Conservation (phyloP, 495 filamentous ascomycete genomes). For the Staphylotrichum longicolle region DNA sequence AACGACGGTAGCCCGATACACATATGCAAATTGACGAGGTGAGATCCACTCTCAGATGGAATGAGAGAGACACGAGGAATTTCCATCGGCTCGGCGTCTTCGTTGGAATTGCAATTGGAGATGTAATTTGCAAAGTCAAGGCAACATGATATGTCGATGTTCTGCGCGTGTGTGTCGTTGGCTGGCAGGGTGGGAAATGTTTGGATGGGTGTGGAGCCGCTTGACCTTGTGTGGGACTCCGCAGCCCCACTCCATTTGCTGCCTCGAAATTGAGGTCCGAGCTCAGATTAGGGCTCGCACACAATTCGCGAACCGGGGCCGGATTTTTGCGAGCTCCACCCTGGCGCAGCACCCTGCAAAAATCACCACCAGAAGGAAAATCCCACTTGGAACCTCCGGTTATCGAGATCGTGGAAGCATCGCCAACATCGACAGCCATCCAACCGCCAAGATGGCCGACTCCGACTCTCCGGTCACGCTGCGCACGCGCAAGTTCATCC, state of each 20-base stretch:
- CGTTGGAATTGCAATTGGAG: not conserved
- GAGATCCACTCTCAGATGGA: not conserved
- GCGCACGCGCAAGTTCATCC: constrained; percentile 99
- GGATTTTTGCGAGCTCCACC: constrained; percentile 35
- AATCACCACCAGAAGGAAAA: constrained; percentile 31
- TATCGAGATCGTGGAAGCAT: constrained; percentile 32
- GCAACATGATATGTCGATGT: no score
- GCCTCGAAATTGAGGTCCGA: constrained; percentile 25
- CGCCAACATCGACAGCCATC: constrained; percentile 31
- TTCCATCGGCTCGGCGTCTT: no score
- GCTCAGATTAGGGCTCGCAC: constrained; percentile 34
- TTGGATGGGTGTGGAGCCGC: not conserved
- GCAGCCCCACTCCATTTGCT: not conserved
- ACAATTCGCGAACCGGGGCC: constrained; percentile 28
- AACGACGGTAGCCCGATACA: constrained; percentile 43
- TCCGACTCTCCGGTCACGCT: constrained; percentile 80
- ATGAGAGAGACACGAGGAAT: no score
- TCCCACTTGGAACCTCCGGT: constrained; percentile 25
- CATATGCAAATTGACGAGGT: constrained; percentile 37
- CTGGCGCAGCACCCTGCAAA: constrained; percentile 30
- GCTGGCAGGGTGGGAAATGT: no score
- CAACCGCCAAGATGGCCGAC: constrained; percentile 71
- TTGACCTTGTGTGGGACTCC: not conserved
- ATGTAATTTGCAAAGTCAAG: no score
- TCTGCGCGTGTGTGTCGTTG: no score